A percentile compares a stretch with the other conserved stretches of the same genome.
These are phyloP conservation scores for Curvularia hawaiiensis DNA, from an alignment of 2,329 filamentous ascomycete genomes.

Conservation along the genomic window DNA sequence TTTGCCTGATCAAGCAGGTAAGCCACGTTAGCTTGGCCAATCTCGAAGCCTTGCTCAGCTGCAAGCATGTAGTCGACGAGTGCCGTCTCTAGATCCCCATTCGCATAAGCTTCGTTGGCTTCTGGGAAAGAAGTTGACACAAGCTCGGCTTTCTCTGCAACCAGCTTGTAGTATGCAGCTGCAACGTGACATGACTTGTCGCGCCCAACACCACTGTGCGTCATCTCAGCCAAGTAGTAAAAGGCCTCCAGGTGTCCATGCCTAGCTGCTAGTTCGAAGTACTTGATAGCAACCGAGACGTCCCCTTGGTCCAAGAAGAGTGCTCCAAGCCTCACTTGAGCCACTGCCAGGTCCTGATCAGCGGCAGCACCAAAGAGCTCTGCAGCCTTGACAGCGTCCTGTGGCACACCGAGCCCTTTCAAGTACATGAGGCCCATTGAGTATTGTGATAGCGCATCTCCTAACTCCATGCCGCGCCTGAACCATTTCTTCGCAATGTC, in stretches of 20 bases:
- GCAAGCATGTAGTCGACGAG: slow-evolving; percentile 84
- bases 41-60: slow-evolving; percentile 90
- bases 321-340: slow-evolving; percentile 81
- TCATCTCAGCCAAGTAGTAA: slow-evolving; percentile 91
- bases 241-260: slow-evolving; percentile 87
- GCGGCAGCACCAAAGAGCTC: slow-evolving; percentile 79
- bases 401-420: slow-evolving; percentile 72
- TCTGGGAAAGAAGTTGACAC: slow-evolving; percentile 82
- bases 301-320: slow-evolving; percentile 90
- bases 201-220: slow-evolving; percentile 77
- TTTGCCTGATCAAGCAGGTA: slow-evolving; percentile 75
- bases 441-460: slow-evolving; percentile 84
- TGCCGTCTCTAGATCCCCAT: slow-evolving; percentile 78
- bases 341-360: slow-evolving; percentile 78
- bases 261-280: slow-evolving; percentile 84
- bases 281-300: slow-evolving; percentile 76
- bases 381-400: slow-evolving; percentile 73
- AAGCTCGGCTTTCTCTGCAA: slow-evolving; percentile 87
- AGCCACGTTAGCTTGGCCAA: slow-evolving; percentile 86
- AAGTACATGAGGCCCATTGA: slow-evolving; percentile 83
- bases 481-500: slow-evolving; percentile 82
- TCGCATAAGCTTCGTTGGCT: slow-evolving; percentile 80
- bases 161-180: slow-evolving; percentile 83
- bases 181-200: slow-evolving; percentile 80
- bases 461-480: slow-evolving; percentile 73